phyloP scores from a whole-genome alignment of 2,329 filamentous ascomycete species.

The Botrytis byssoidea region DNA sequence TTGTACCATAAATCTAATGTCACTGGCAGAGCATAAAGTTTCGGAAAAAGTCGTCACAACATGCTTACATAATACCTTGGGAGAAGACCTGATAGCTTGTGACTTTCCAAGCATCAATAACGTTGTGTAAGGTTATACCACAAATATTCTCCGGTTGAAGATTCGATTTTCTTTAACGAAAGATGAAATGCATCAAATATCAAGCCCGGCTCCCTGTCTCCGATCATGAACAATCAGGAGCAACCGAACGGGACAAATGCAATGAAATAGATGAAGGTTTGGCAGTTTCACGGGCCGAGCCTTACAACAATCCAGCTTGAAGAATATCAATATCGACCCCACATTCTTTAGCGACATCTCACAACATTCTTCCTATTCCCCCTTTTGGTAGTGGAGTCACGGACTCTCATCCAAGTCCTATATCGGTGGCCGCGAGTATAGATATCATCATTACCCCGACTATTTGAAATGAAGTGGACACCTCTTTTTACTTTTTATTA shows the following conservation, averaged over 20 bases:
- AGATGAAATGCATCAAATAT: background rate
- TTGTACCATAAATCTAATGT: background rate
- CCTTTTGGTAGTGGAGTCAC: conserved; percentile 19
- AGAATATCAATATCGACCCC: background rate
- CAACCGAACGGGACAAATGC: background rate
- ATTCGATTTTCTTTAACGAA: background rate
- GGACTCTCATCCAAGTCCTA: conserved; percentile 1
- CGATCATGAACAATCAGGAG: background rate
- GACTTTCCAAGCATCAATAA: background rate
- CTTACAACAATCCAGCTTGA: background rate
- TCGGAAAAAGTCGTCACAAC: background rate
- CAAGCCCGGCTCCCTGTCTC: background rate
- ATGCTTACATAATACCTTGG: conserved; percentile 6
- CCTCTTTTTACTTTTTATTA: conserved; percentile 13
- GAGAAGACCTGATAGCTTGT: background rate
- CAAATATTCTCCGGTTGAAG: background rate
- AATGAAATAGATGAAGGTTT: background rate
- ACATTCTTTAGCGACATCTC: background rate
- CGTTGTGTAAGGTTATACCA: background rate
- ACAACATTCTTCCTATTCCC: conserved; percentile 6
- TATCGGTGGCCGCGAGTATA: conserved; percentile 13
- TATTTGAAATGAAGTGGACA: background rate
- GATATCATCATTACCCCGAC: conserved; percentile 17
- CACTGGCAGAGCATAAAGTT: background rate
- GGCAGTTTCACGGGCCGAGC: conserved; percentile 11